These are phyloP conservation scores for Aspergillus sojae DNA, from an alignment of 2,329 filamentous ascomycete species.

Conservation along the genomic window DNA sequence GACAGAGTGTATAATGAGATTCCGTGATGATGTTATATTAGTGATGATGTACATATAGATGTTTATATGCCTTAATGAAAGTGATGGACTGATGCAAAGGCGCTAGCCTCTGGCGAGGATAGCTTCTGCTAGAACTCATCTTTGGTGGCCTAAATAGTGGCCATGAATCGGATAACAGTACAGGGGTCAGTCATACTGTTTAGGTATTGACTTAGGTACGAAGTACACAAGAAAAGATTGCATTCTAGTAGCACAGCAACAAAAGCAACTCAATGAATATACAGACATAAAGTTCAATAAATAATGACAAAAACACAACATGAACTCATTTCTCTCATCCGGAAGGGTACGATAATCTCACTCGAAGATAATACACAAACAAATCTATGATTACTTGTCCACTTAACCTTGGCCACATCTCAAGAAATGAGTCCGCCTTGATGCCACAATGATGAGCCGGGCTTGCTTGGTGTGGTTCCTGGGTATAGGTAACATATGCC, in stretches of 20 bases:
- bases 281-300: neutral
- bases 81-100: neutral
- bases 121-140: neutral
- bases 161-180: too few species aligned
- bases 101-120: neutral
- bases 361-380: neutral
- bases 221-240: too few species aligned
- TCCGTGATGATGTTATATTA: slow-evolving; percentile 18
- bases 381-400: neutral
- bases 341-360: neutral
- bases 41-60: neutral
- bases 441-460: neutral
- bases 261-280: neutral
- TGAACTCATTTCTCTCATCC: neutral
- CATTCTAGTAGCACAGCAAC: too few species aligned
- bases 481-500: too few species aligned
- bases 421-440: rapidly evolving
- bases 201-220: too few species aligned
- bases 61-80: slow-evolving; percentile 3
- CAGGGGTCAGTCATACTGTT: too few species aligned
- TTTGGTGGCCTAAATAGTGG: too few species aligned
- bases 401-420: neutral
- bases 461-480: neutral
- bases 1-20: slow-evolving; percentile 27
- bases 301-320: neutral